phyloP scores from a whole-genome alignment of 2,329 filamentous ascomycete species.

The Daldinia sp. region DNA sequence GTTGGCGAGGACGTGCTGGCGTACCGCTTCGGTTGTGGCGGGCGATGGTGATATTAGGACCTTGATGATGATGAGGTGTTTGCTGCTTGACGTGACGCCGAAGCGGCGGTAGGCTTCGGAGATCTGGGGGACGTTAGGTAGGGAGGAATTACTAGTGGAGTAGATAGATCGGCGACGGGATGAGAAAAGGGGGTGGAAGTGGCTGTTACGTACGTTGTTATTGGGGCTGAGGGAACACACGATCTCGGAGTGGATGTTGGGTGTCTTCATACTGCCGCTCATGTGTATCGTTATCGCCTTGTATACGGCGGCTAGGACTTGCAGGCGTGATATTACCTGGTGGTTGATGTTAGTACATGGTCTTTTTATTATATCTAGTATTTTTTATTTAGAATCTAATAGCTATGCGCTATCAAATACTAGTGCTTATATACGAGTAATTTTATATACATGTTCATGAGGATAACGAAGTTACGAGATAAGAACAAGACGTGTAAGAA shows the following conservation, averaged over 20 bases:
- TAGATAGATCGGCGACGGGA: neutral
- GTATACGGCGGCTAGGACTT: slow-evolving; percentile 79
- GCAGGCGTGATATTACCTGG: slow-evolving; percentile 74
- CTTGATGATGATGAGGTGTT: slow-evolving; percentile 81
- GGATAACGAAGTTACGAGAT: no score
- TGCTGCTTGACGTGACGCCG: slow-evolving; percentile 77
- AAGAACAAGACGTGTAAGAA: neutral
- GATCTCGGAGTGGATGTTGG: slow-evolving; percentile 89
- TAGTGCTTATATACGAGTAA: no score
- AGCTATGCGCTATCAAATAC: no score
- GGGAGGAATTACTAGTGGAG: slow-evolving; percentile 1
- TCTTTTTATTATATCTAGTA: neutral
- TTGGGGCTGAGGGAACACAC: slow-evolving; percentile 82
- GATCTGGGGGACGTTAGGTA: slow-evolving; percentile 65
- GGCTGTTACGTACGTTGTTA: slow-evolving; percentile 72
- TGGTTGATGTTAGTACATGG: neutral
- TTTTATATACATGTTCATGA: no score
- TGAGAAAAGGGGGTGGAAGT: neutral
- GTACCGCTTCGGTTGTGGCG: slow-evolving; percentile 55
- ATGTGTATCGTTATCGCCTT: slow-evolving; percentile 75
- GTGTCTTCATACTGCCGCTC: slow-evolving; percentile 72
- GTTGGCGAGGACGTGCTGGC: slow-evolving; percentile 65
- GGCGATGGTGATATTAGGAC: slow-evolving; percentile 62
- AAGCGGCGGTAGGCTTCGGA: slow-evolving; percentile 90
- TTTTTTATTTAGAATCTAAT: neutral